Conservation (phyloP, 2,329 filamentous ascomycete species). For the Xylariaceae sp. region DNA sequence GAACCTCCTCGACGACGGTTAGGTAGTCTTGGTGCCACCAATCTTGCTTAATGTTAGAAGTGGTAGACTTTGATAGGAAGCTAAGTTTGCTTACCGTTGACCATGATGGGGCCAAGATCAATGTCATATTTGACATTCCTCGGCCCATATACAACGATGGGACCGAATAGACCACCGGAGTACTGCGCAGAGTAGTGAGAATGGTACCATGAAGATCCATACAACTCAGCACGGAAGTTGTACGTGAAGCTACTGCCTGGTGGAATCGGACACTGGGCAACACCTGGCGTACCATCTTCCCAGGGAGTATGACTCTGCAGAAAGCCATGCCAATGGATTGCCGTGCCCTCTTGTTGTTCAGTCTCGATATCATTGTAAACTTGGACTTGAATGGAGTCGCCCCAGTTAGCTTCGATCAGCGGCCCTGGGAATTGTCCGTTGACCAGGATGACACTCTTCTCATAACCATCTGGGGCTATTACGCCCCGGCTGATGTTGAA, state of each 20-base stretch:
- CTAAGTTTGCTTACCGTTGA: conserved; percentile 32
- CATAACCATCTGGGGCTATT: conserved; percentile 55
- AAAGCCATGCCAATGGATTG: conserved; percentile 54
- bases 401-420: conserved; percentile 47
- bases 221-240: conserved; percentile 49
- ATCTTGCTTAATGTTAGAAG: conserved; percentile 36
- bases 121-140: conserved; percentile 53
- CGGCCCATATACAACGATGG: conserved; percentile 59
- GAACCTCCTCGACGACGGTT: conserved; percentile 42
- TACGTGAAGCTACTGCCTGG: conserved; percentile 56
- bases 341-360: conserved; percentile 35
- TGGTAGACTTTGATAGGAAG: not conserved
- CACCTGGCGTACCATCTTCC: conserved; percentile 50
- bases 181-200: conserved; percentile 58
- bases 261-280: conserved; percentile 63
- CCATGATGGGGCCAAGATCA: conserved; percentile 54
- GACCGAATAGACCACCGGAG: conserved; percentile 57
- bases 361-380: conserved; percentile 29
- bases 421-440: conserved; percentile 55
- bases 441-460: conserved; percentile 39
- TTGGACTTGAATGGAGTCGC: conserved; percentile 35
- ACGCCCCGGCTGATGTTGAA: conserved; percentile 48
- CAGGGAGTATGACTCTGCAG: conserved; percentile 46
- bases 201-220: conserved; percentile 58
- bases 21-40: conserved; percentile 58